These are phyloP conservation scores for Lentinula raphanica DNA, from an alignment of 768 basidiomycete genomes.

Conservation along the genomic window DNA sequence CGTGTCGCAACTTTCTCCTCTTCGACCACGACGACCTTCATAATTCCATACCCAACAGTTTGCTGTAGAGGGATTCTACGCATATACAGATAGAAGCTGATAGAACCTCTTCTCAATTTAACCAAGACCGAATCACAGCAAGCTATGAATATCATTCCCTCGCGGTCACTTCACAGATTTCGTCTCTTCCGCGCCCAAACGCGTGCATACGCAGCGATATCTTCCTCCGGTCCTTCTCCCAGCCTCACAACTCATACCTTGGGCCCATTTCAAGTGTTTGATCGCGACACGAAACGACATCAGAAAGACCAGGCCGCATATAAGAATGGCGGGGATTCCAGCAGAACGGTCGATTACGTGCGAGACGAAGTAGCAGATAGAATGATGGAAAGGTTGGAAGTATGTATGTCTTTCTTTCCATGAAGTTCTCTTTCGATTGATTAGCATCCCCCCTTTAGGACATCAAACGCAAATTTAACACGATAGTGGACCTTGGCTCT, in stretches of 20 bases:
- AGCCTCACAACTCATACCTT: slow-evolving; percentile 37
- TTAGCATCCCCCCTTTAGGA: slow-evolving; percentile 49
- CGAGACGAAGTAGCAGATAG: slow-evolving; percentile 86
- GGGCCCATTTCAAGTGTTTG: slow-evolving; percentile 81
- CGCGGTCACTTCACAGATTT: neutral
- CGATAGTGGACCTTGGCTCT: slow-evolving; percentile 82
- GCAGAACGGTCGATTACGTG: slow-evolving; percentile 85
- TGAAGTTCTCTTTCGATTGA: slow-evolving; percentile 5
- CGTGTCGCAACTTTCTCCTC: too few species aligned
- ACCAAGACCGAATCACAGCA: neutral
- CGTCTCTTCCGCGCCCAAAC: slow-evolving; percentile 7
- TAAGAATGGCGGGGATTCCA: slow-evolving; percentile 51
- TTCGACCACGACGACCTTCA: too few species aligned
- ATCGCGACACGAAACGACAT: slow-evolving; percentile 67
- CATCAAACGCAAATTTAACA: slow-evolving; percentile 77
- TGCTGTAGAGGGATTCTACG: too few species aligned
- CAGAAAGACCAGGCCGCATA: slow-evolving; percentile 75
- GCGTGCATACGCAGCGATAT: slow-evolving; percentile 46
- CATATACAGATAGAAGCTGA: too few species aligned
- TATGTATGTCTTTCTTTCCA: slow-evolving; percentile 26
- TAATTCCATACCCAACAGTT: too few species aligned
- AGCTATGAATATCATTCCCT: neutral
- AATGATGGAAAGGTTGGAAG: slow-evolving; percentile 86
- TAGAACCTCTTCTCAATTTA: too few species aligned
- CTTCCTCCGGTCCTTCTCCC: slow-evolving; percentile 32